Evolutionary conservation across 352 stramenopile genomes (phyloP), one percentile per base, ranked within the genome.

Genomic region (Peronospora farinosa): DNA sequence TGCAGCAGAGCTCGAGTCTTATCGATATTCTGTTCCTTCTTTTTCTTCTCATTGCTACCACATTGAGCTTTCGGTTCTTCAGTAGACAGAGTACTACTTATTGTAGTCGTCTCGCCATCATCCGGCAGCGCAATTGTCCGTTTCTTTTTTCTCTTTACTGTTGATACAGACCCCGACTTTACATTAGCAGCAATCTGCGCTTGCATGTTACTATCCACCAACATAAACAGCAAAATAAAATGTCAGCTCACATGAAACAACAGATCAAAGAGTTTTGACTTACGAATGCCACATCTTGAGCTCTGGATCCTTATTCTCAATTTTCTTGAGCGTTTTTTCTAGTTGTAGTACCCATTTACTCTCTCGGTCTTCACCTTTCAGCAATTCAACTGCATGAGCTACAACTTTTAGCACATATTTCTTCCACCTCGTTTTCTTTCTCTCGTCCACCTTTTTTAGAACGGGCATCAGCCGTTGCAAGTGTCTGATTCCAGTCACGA

Each of bases 101-200:
- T 16, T 33, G 45, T 19, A 28, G 42, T 13, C 10, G 40, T 48
- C 32, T 54, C 47, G 13, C 36, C 47, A 16, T 60, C 58, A 52
- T 59, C 48, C 31, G 56, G 47, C 9, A 62, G 25, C 9, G 47
- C 17, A 17, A 57, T 62, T 16, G 57, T 30, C 28, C 53, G 48
- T 19, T 65, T 69, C 58, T 72, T 72, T 47, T 67, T 70, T 40
- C 21, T 57, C 16, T 68, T 70, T 0, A 5, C 13, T 15, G 19
- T 12, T 13, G 25, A 11, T 11, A 8, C 28, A 11, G 32, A 9
- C 32, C 41, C n/a, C 9, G 17, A 2, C 9, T 31, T 33, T 19
- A 45, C 30, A 23, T 49, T 59, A 7, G 15, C 40, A 11, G 16
- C 35, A 33, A 59, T 50, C 21, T 63, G 32, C 32, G 51, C 54